Base-by-base conservation (phyloP, 225 moss, liverwort and hornwort genomes). In the Bryoerythrophyllum caledonicum region DNA sequence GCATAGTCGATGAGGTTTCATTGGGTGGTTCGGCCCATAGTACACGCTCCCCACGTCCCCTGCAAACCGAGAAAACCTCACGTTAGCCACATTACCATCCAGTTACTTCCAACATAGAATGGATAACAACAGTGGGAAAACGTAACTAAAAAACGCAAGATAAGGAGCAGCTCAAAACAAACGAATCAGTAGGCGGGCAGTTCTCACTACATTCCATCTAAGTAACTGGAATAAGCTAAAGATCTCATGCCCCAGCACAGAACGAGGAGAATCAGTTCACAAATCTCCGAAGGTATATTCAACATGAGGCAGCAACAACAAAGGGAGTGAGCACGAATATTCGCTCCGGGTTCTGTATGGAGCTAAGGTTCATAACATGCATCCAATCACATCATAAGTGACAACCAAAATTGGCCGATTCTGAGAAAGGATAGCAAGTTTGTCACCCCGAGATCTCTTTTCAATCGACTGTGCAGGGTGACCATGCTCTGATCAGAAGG, bases 1-100 rank as follows among this genome's bases (percentile, higher is more conserved):
- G 82, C 93, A 99, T 25, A 99, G 89, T 5, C 97, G 93, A 77
- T 99, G 97, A 10, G 97, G 97, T 82, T 99, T 99, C 97, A 99
- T 99, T 13, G 97, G 97, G 73, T 99, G 97, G 60, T 93, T 99
- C 17, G 94, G 97, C 40, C 97, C 97, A 81, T 99, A 97, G 74
- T 97, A 97, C 34, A 97, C 94, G 77, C 93, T 94, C 23, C 97
- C 97, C 37, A 97, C 91, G 67, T 97, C 97, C 80, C 93, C 96
- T 96, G 88, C 62, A 88, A 44, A 76, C 12, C 48, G 3, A 59
- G 26, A 55, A 38, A 34, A 7, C 51, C 28, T 70, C 7, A 0
- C 27, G 13, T 73, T 73, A 74, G 28, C 28, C 59, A 28, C 26
- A 62, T 34, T 7, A 56, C 46, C 46, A 66, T 28, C 48, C 71